Conservation (phyloP, 1,284 basidiomycete species). For the Veloboletus limbatus region DNA sequence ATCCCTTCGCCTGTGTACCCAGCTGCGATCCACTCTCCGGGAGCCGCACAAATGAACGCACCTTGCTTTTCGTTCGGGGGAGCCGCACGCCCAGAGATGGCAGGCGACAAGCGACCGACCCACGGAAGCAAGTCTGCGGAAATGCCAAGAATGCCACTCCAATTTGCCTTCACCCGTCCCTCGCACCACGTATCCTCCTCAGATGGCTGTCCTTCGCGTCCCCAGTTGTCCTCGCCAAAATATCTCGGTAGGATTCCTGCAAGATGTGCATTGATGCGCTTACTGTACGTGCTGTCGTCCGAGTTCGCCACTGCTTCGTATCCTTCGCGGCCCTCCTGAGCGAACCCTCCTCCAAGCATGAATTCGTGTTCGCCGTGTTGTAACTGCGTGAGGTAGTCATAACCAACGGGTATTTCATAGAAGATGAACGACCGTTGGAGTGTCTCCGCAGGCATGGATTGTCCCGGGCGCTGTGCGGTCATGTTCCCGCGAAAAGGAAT, state of each 20-base stretch:
- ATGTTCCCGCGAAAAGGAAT: constrained; percentile 50
- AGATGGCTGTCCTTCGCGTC: constrained; percentile 30
- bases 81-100: constrained; percentile 34
- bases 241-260: constrained; percentile 41
- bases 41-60: constrained; percentile 20
- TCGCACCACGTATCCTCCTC: constrained; percentile 30
- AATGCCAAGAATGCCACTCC: constrained; percentile 53
- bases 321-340: constrained; percentile 34
- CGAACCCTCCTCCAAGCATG: constrained; percentile 50
- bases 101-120: constrained; percentile 44
- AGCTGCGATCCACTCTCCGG: constrained; percentile 48
- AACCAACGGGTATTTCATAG: constrained; percentile 39
- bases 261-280: constrained; percentile 37
- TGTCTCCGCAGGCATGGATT: constrained; percentile 31
- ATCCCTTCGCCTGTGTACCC: constrained; percentile 36
- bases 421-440: constrained; percentile 42
- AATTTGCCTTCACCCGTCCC: constrained; percentile 45
- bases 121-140: constrained; percentile 45
- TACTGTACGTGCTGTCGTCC: constrained; percentile 42
- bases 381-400: constrained; percentile 57
- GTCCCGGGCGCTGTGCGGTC: constrained; percentile 48
- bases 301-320: constrained; percentile 41
- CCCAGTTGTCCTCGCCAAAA: constrained; percentile 44
- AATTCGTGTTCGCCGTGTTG: constrained; percentile 39
- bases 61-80: constrained; percentile 13